These are phyloP conservation scores for Pterula multifida DNA, from an alignment of 1,284 basidiomycete genomes.

Conservation along the genomic window DNA sequence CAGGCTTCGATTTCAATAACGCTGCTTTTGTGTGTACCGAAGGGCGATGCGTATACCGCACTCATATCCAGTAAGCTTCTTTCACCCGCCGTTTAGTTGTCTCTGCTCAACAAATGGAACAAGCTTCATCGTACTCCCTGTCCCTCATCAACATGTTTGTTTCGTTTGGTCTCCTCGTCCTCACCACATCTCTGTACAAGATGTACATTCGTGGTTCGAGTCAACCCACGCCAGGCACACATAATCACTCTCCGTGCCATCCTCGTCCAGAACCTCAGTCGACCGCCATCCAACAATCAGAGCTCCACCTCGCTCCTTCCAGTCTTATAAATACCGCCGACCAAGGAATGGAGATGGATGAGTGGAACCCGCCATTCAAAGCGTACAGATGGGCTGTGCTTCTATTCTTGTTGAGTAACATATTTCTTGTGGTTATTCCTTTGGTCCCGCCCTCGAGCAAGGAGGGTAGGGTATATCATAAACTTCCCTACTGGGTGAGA, in stretches of 20 bases:
- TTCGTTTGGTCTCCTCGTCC: slow-evolving; percentile 43
- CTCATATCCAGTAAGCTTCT: slow-evolving; percentile 42
- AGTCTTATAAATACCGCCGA: not conserved
- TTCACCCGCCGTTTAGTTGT: not conserved
- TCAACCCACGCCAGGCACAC: not conserved
- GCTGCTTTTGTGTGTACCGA: slow-evolving; percentile 37
- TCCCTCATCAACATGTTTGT: slow-evolving; percentile 47
- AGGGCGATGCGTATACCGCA: slow-evolving; percentile 59
- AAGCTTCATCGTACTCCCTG: slow-evolving; percentile 43
- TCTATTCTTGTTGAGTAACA: slow-evolving; percentile 49
- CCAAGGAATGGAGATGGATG: not conserved
- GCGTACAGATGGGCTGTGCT: slow-evolving; percentile 33
- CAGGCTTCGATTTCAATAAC: slow-evolving; percentile 43
- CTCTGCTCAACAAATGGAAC: no score
- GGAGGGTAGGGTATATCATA: slow-evolving; percentile 33
- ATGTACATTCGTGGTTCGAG: slow-evolving; percentile 18
- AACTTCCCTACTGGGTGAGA: slow-evolving; percentile 56
- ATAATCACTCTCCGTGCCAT: not conserved
- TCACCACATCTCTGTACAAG: slow-evolving; percentile 34
- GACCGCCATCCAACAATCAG: no score
- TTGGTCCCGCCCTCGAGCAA: slow-evolving; percentile 44
- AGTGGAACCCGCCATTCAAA: slow-evolving; percentile 55
- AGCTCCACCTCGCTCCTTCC: no score
- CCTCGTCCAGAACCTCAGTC: not conserved
- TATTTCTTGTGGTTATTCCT: slow-evolving; percentile 47